Base-by-base conservation (phyloP, 495 filamentous ascomycete genomes). In the Tuber magnatum region DNA sequence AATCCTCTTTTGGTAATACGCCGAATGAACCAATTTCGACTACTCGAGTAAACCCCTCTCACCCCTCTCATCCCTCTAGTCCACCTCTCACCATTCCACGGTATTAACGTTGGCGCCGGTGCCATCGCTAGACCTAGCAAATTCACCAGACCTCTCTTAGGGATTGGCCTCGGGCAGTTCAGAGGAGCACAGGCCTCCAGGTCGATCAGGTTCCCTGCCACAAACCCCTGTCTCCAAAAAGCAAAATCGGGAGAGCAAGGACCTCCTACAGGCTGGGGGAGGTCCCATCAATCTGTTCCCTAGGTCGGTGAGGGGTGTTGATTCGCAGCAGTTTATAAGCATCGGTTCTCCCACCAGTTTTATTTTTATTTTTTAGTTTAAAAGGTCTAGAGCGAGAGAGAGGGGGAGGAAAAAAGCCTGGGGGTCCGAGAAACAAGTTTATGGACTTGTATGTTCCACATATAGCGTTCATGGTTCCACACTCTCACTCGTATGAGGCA, bases 401-500 rank as follows among this genome's bases (percentile, higher is more conserved):
- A 46, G 12, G 20, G 16, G 10, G 2, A 28, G 9, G 18, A 35
- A 35, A 32, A 1, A 28, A 16, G 28, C 56, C 5, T 61, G 51
- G 8, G 10, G 56, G 56, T 56, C 4, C 18, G 32, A 35, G 56
- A 65, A 35, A 35, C 56, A 6, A 35, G 51, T 79, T 73, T 79
- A 72, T 79, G 76, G 70, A 79, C 65, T 70, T 79, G 70, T 75
- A 79, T 79, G 46, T 79, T 70, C 77, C 77, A 71, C 43, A 73
- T 42, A 71, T 44, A 75, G 46, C 70, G 79, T 79, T 75, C 76
- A 79, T 79, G 77, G 78, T 42, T 51, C 65, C 76, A 61, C 76
- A 78, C 42, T 28, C 56, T 65, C 56, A 65, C 28, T 65, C 56
- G 7, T 28, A 16, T 28, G 56, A 65, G 56, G 70, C 44, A 38